These are phyloP conservation scores for Erythrophleum ivorense DNA, from an alignment of 331 rosid genomes.

Conservation along the genomic window DNA sequence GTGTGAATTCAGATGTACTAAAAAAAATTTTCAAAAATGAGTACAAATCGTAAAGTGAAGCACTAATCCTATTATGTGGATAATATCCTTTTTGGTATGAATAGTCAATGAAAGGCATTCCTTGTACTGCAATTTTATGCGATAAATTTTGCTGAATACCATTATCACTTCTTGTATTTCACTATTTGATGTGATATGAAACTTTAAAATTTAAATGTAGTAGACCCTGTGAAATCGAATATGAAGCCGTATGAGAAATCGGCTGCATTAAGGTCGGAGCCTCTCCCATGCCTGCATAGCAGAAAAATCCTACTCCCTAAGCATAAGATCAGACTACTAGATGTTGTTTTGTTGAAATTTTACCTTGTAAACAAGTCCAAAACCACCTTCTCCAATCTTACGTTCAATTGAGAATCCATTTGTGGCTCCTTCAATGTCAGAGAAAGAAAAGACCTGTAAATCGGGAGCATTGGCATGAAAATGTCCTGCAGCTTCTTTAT, in stretches of 20 bases:
- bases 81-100: too few species aligned
- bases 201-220: neutral
- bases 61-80: too few species aligned
- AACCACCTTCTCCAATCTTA: constrained; percentile 7
- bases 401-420: neutral
- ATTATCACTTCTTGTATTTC: neutral
- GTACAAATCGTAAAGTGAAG: too few species aligned
- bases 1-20: too few species aligned
- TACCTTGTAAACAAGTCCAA: constrained; percentile 3
- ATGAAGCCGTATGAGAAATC: neutral
- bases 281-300: neutral
- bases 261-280: neutral
- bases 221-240: neutral
- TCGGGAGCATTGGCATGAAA: constrained; percentile 12
- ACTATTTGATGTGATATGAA: neutral
- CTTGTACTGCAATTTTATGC: neutral
- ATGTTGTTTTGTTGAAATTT: neutral
- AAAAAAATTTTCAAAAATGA: neutral
- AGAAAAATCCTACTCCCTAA: neutral
- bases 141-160: neutral
- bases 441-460: constrained; percentile 35
- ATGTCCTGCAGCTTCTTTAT: neutral
- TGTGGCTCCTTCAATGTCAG: constrained; percentile 38
- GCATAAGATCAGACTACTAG: neutral
- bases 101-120: neutral